These are phyloP conservation scores for Geotrichum aggregatum DNA, from an alignment of 1,139 yeast species.

Conservation along the genomic window DNA sequence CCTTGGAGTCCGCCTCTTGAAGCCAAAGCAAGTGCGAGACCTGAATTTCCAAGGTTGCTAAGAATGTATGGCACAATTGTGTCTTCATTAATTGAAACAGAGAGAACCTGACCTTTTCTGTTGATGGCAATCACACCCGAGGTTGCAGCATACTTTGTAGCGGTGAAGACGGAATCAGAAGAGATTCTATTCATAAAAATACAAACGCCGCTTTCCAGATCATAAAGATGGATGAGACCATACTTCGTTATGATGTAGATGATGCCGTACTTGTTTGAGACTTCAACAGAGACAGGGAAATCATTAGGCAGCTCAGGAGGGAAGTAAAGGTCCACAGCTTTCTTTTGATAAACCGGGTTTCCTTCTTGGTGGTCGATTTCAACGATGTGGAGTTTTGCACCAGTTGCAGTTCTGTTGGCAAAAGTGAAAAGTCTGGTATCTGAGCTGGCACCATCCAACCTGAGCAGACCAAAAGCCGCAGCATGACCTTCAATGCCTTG, in stretches of 20 bases:
- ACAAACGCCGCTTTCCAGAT: constrained; percentile 86
- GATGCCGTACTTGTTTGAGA: constrained; percentile 81
- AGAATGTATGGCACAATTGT: constrained; percentile 87
- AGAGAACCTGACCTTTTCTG: constrained; percentile 90
- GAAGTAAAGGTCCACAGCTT: constrained; percentile 87
- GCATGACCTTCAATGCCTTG: constrained; percentile 99
- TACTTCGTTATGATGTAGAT: constrained; percentile 87
- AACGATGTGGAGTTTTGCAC: constrained; percentile 83
- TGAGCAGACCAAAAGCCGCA: constrained; percentile 75
- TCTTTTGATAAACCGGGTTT: constrained; percentile 82
- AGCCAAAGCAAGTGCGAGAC: constrained; percentile 82
- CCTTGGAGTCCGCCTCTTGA: constrained; percentile 97
- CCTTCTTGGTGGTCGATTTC: constrained; percentile 92
- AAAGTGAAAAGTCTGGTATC: constrained; percentile 85
- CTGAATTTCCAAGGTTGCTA: constrained; percentile 79
- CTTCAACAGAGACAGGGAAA: constrained; percentile 92
- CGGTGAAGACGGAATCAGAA: constrained; percentile 95
- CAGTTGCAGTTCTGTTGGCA: constrained; percentile 80
- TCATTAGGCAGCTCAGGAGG: constrained; percentile 96
- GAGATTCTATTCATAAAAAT: constrained; percentile 95
- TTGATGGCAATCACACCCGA: constrained; percentile 91
- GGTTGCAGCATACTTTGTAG: constrained; percentile 61
- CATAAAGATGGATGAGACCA: constrained; percentile 94
- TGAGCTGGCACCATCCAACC: constrained; percentile 64
- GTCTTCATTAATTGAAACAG: constrained; percentile 82